Evolutionary conservation across 345 rosid genomes (phyloP), one percentile per base, ranked within the genome.

Genomic region (Theobroma cacao): DNA sequence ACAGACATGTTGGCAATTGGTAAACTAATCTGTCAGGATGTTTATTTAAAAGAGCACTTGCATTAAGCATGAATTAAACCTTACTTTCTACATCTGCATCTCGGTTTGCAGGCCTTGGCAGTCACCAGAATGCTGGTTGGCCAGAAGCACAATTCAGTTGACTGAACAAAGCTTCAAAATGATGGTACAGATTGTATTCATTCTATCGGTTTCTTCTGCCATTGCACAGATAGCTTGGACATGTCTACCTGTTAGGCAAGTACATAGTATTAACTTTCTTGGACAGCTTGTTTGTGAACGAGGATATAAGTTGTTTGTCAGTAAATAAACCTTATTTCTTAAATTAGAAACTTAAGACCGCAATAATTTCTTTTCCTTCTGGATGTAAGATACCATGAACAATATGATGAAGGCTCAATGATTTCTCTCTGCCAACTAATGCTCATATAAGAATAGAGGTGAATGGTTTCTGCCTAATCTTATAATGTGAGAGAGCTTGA

Each of bases 1-100:
- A 71, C 75, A 50, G 75, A 71, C 75, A 71, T 71, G 75, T 71
- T 71, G 75, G 75, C 75, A 71, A 71, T 71, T 12, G 75, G 75
- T 71, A 71, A 50, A 11, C 41, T 31, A 52, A 52, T 31, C 26
- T 30, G 1, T 48, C 40, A 67, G 13, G 1, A 66, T 18, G 28
- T 28, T 70, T 30, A 12, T 70, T 50, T 12, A 8, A 45, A 28
- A 47, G 24, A 31, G 43, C 75, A 71, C 22, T 31, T 31, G 31
- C 43, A 50, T 50, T 31, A 33, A 50, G 43, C 28, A 31, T 30
- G 45, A 48, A 50, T 20, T 71, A 31, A 36, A 33, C 60, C 75
- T 71, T 50, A 71, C 75, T 33, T 50, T 31, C 60, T 50, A 20
- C 34, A 50, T 3, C 30, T 31, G 75, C 75, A 48, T 31, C 60